Evolutionary conservation across 768 basidiomycete genomes (phyloP), one percentile per base, ranked within the genome.

Genomic region (Tricholoma flavovirens): DNA sequence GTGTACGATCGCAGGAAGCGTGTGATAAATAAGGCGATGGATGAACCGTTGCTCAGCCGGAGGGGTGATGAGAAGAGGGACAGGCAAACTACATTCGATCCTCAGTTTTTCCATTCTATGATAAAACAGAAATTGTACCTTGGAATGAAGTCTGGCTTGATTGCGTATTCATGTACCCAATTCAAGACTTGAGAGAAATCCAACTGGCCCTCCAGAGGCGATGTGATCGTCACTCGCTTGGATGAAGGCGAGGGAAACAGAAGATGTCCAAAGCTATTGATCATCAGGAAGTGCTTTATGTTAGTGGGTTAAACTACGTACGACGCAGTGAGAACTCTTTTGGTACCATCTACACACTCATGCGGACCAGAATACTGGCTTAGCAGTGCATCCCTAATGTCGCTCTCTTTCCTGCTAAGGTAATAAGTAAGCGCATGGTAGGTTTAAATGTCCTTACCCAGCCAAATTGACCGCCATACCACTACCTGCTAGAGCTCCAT

Each of bases 191-290:
- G 72, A 12, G 67, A 61, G 55, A 82, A 71, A 22, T 73, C 59
- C 43, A 67, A 69, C 5, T 67, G 60, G 10, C 79, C 80, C 42
- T 67, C 63, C 12, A 86, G 61, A 9, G 83, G 84, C 24, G 83
- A 78, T 19, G 68, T 62, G 22, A 86, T 71, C 12, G 67, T 73
- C 6, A 67, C 59, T 33, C 67, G 72, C 51, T 71, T 68, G 36
- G 68, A 69, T 32, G 64, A 53, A 7, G 66, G 55, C 2, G 76
- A 69, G 11, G 72, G 70, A 52, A 84, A 67, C n/a, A 89, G 69
- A 12, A 86, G 53, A 62, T 89, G 85, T 0, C 87, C 87, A 33
- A 82, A 65, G 30, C 87, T 89, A 51, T 43, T 19, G 21, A 10
- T 53, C 55, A 15, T 4, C 35, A 59, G 40, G n/a, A 54, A 15